Percentiles rank a stretch among this genome's conserved stretches.
Conservation (phyloP, 352 stramenopile genomes). For the Pythium chondricola region DNA sequence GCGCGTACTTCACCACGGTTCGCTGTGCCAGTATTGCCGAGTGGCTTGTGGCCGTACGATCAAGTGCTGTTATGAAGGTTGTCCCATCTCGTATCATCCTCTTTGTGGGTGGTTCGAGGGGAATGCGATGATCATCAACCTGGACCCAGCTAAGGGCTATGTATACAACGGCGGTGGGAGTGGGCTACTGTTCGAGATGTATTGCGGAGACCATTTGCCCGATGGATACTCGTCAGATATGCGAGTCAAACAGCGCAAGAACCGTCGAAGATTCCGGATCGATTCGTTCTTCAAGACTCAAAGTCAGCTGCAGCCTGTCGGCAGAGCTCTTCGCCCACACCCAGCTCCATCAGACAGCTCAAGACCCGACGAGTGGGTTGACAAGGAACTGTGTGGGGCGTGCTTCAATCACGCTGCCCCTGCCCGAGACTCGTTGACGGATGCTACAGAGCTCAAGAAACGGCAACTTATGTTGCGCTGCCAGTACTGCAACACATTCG, state of each 20-base stretch:
- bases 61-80: conserved; percentile 48
- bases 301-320: conserved; percentile 30
- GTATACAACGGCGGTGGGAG: conserved; percentile 69
- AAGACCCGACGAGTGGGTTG: conserved; percentile 36
- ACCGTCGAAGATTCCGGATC: conserved; percentile 61
- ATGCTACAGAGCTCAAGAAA: conserved; percentile 54
- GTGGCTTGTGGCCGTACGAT: conserved; percentile 75
- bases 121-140: conserved; percentile 56
- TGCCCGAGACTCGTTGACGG: conserved; percentile 29
- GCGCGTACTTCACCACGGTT: conserved; percentile 15
- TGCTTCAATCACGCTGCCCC: conserved; percentile 74
- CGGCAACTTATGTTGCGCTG: conserved; percentile 83
- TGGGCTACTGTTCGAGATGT: conserved; percentile 63
- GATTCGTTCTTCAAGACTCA: conserved; percentile 65
- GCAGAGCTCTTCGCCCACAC: not conserved
- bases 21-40: conserved; percentile 63
- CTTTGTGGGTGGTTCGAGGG: conserved; percentile 85
- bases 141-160: conserved; percentile 33
- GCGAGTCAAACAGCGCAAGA: conserved; percentile 33
- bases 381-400: conserved; percentile 61
- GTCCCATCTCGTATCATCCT: conserved; percentile 67
- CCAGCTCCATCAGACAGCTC: not conserved
- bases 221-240: conserved; percentile 37
- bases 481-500: conserved; percentile 78
- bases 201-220: conserved; percentile 54